phyloP scores from a whole-genome alignment of 352 stramenopile genomes.

The Pilasporangium apinafurcum region DNA sequence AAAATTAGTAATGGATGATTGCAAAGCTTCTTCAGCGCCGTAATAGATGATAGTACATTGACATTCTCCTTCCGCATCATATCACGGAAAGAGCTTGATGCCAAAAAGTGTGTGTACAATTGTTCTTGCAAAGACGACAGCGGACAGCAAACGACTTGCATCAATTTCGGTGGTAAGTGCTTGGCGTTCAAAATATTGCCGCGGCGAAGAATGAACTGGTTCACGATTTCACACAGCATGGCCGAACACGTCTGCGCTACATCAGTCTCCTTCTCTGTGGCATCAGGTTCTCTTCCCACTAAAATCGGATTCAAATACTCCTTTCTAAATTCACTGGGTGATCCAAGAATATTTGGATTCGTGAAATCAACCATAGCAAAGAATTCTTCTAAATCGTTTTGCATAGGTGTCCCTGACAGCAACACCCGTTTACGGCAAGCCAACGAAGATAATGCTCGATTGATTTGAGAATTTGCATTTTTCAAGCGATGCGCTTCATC shows the following conservation, averaged over 20 bases:
- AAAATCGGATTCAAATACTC: conserved; percentile 90
- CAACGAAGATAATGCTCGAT: conserved; percentile 70
- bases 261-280: conserved; percentile 73
- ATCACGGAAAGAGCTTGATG: conserved; percentile 92
- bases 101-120: conserved; percentile 95
- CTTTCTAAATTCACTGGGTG: conserved; percentile 89
- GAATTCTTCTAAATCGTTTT: conserved; percentile 99
- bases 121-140: conserved; percentile 94
- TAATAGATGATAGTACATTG: conserved; percentile 84
- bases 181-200: conserved; percentile 99
- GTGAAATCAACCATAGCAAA: conserved; percentile 96
- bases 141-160: conserved; percentile 98
- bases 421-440: conserved; percentile 91
- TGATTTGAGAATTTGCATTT: conserved; percentile 95
- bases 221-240: conserved; percentile 95
- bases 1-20: conserved; percentile 96
- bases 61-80: conserved; percentile 94
- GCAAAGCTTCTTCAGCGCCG: conserved; percentile 95
- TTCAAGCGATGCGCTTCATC: conserved; percentile 99
- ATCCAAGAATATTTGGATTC: conserved; percentile 79
- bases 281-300: conserved; percentile 85
- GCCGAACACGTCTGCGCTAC: conserved; percentile 86
- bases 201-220: conserved; percentile 97
- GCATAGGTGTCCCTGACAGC: conserved; percentile 97
- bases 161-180: conserved; percentile 97